These are phyloP conservation scores for Betula pendula DNA, from an alignment of 306 rosid species.

Conservation along the genomic window DNA sequence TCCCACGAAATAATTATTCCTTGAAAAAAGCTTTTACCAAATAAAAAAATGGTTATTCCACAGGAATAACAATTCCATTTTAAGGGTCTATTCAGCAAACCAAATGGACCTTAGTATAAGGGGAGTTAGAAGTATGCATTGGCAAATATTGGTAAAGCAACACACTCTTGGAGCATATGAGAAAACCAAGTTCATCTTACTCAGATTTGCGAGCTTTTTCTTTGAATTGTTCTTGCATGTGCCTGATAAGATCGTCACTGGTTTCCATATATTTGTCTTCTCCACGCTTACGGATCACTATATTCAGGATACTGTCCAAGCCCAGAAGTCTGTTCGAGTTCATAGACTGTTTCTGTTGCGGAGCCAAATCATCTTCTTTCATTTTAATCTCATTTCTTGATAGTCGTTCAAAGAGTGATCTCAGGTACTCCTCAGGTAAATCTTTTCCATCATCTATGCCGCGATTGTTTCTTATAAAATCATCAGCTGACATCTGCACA, in stretches of 20 bases:
- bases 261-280: conserved; percentile 83
- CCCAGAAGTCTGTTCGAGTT: conserved; percentile 83
- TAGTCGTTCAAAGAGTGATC: conserved; percentile 83
- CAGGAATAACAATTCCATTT: too few relatives aligned
- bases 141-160: conserved; percentile 21
- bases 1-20: too few relatives aligned
- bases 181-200: conserved; percentile 51
- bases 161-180: conserved; percentile 20
- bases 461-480: conserved; percentile 95
- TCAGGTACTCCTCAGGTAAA: conserved; percentile 83
- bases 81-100: too few relatives aligned
- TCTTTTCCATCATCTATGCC: conserved; percentile 99
- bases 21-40: too few relatives aligned
- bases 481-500: conserved; percentile 97
- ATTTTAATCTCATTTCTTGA: conserved; percentile 94
- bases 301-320: conserved; percentile 87
- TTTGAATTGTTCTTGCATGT: conserved; percentile 97
- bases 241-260: conserved; percentile 90
- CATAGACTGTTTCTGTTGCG: conserved; percentile 73
- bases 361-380: conserved; percentile 81
- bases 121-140: conserved; percentile 12
- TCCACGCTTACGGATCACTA: conserved; percentile 74
- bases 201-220: conserved; percentile 97
- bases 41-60: too few relatives aligned
- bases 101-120: too few relatives aligned